phyloP scores from a whole-genome alignment of 768 basidiomycete genomes.

The Leccinum subtestaceum region DNA sequence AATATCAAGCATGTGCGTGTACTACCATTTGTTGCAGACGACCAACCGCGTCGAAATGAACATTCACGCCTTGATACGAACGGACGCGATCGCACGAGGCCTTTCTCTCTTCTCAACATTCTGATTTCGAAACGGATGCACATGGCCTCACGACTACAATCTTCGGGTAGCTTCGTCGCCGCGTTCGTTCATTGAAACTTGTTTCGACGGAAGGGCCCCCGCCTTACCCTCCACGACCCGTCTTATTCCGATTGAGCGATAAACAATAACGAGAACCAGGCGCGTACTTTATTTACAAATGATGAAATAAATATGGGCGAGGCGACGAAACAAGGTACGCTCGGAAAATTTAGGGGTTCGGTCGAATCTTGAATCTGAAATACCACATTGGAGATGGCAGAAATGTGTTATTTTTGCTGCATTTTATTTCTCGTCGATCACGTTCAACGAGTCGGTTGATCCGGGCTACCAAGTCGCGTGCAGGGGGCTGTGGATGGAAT shows the following conservation, averaged over 20 bases:
- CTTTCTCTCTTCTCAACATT: not conserved
- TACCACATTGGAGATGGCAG: not conserved
- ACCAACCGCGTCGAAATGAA: not conserved
- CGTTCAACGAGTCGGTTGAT: not conserved
- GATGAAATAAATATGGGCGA: not conserved
- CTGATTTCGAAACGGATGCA: not conserved
- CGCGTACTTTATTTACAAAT: not conserved
- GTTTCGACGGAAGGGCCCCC: conserved; percentile 1
- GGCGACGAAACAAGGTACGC: not conserved
- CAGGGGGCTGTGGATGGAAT: not conserved
- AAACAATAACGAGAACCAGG: not conserved
- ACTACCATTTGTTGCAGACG: not conserved
- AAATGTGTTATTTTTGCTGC: not conserved
- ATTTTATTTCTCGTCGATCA: not conserved
- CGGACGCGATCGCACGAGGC: not conserved
- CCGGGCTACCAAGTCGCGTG: not conserved
- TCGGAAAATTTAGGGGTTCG: not conserved
- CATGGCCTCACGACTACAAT: not conserved
- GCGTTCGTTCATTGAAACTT: conserved; percentile 3
- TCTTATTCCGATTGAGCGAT: conserved; percentile 10
- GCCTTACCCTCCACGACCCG: conserved; percentile 1
- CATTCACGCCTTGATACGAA: not conserved
- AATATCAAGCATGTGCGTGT: not conserved
- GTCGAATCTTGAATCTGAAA: not conserved
- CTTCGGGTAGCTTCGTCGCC: not conserved